Evolutionary conservation across 2,329 filamentous ascomycete species (phyloP).

Genomic region (Atkinsonella hypoxylon): DNA sequence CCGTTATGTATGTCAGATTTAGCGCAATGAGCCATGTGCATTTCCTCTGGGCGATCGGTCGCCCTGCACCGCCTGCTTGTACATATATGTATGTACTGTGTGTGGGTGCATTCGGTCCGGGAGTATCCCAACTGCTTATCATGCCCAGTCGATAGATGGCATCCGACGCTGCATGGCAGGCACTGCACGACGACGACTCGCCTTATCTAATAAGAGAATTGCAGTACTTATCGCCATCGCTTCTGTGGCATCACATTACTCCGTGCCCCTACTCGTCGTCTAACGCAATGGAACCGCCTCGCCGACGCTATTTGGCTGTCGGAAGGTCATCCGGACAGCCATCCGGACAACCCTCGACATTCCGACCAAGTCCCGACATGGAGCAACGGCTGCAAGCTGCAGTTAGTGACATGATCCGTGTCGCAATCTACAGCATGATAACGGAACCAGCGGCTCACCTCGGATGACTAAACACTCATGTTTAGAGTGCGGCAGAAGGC

Average conservation of each 20-base stretch:
- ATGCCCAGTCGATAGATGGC: background rate
- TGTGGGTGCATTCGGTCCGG: background rate
- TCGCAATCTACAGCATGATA: background rate
- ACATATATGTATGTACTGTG: no score
- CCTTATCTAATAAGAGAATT: no score
- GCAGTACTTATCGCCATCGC: no score
- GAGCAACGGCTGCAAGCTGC: background rate
- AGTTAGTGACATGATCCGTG: background rate
- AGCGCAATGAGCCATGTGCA: background rate
- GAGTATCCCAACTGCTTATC: background rate
- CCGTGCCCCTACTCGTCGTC: no score
- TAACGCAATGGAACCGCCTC: background rate
- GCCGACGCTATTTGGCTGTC: background rate
- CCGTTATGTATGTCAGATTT: background rate
- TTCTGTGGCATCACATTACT: background rate
- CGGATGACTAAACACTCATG: background rate
- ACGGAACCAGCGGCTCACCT: background rate
- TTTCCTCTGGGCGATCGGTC: no score
- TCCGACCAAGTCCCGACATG: background rate
- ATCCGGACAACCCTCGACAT: background rate
- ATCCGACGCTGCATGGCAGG: no score
- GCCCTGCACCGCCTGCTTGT: no score
- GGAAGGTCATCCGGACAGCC: background rate
- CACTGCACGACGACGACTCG: no score
- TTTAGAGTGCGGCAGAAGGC: no score